Evolutionary conservation across 495 filamentous ascomycete genomes (phyloP), one percentile per base, ranked within the genome.

Genomic region (Talaromyces ruber): DNA sequence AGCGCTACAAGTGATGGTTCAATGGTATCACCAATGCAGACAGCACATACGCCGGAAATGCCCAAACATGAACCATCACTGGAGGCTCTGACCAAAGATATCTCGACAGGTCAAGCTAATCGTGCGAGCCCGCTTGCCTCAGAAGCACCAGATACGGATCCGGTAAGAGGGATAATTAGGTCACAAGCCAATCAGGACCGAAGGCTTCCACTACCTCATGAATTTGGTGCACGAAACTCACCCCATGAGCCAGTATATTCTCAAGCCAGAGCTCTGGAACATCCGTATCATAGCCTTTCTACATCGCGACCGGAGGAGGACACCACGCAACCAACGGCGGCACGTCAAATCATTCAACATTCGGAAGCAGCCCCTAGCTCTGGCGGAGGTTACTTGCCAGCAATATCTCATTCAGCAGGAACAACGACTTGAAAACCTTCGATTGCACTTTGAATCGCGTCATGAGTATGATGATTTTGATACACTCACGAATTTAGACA

Each of bases 1-100:
- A 58, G 52, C 11, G 26, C 60, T 1, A 57, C 60, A 18, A 57
- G 60, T 47, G 60, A 62, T 25, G 37, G 60, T 18, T 57, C 60
- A 21, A 55, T 55, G 53, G 53, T 62, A 45, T 62, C 53, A 39
- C 61, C 61, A 12, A 63, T 56, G 54, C 26, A 43, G 22, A 56
- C 39, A 16, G 39, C 53, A 25, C 61, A 59, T 8, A 58, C 61
- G 6, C 54, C 61, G 26, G 61, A 63, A 30, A 50, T 63, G 37
- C 37, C 22, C 4, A 47, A 58, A 24, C 61, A 58, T 22, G 61
- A 58, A n/a, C 25, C n/a, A 50, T 3, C 21, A 5, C 25, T 30
- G 14, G 59, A 60, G n/a, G 28, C 59, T 28, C 24, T 24, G 6
- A 47, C 12, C 26, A 50, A 60, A 26, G 34, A 60, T 6, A 11